Evolutionary conservation across 345 rosid species (phyloP).

Genomic region (Stellera chamaejasme): DNA sequence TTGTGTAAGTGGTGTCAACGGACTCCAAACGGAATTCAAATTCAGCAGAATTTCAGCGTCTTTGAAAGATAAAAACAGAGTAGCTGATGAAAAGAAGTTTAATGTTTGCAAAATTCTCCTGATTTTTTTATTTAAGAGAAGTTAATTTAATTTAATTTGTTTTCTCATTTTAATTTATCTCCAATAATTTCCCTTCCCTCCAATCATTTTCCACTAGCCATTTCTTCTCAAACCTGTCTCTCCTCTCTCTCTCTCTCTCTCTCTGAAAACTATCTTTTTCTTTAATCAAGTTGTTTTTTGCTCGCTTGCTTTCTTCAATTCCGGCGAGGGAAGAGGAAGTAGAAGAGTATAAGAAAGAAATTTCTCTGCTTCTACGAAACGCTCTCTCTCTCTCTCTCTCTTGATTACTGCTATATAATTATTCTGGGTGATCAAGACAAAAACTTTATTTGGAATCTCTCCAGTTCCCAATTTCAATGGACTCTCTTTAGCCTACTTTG

Average conservation of each 20-base stretch:
- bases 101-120: too few species aligned
- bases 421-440: conserved; percentile 15
- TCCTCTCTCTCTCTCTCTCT: conserved; percentile 8
- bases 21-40: conserved; percentile 36
- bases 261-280: neutral
- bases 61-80: neutral
- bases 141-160: too few species aligned
- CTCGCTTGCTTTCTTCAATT: conserved; percentile 26
- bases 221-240: conserved; percentile 10
- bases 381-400: conserved; percentile 23
- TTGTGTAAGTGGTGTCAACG: conserved; percentile 30
- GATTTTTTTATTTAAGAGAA: too few species aligned
- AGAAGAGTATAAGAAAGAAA: conserved; percentile 81
- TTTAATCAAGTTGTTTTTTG: neutral
- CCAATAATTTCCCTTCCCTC: conserved; percentile 17
- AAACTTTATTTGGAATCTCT: conserved; percentile 18
- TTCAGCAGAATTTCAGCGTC: conserved; percentile 16
- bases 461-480: conserved; percentile 13
- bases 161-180: neutral
- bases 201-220: conserved; percentile 17
- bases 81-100: neutral
- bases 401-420: conserved; percentile 5
- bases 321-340: conserved; percentile 78
- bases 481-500: conserved; percentile 12
- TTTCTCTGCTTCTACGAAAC: conserved; percentile 78